Conservation (phyloP, 441 rosid genomes). For the Corymbia citriodora region DNA sequence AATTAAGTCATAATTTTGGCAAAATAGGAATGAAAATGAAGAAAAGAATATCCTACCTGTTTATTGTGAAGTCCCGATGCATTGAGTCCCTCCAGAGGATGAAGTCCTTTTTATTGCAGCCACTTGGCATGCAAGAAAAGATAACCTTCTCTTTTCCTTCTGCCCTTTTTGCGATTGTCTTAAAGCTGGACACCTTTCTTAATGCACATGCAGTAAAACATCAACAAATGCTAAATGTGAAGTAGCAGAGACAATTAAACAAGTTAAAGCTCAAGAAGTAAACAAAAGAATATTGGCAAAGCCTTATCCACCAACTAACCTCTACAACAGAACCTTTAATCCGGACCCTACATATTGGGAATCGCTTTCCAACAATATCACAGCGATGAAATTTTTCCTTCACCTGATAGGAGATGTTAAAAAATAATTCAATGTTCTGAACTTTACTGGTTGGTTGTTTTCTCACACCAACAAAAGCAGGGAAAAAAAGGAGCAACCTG, state of each 20-base stretch:
- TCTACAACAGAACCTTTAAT: constrained; percentile 53
- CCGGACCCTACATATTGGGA: constrained; percentile 80
- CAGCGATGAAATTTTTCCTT: constrained; percentile 39
- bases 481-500: constrained; percentile 39
- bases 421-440: constrained; percentile 5
- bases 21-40: constrained; percentile 7
- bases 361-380: constrained; percentile 60
- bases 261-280: constrained; percentile 3
- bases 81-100: constrained; percentile 75
- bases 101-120: constrained; percentile 44
- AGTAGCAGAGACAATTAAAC: neutral
- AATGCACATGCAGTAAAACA: constrained; percentile 1
- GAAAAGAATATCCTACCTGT: constrained; percentile 41
- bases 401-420: constrained; percentile 33
- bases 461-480: neutral
- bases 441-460: neutral
- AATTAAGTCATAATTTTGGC: neutral
- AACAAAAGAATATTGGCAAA: neutral
- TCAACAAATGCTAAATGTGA: neutral
- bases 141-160: constrained; percentile 28
- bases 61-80: constrained; percentile 84
- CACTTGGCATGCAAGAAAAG: constrained; percentile 26
- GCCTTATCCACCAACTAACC: constrained; percentile 36
- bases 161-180: constrained; percentile 40
- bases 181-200: constrained; percentile 85